phyloP scores from a whole-genome alignment of 768 basidiomycete genomes.

The Tylopilus rubrobrunneus region DNA sequence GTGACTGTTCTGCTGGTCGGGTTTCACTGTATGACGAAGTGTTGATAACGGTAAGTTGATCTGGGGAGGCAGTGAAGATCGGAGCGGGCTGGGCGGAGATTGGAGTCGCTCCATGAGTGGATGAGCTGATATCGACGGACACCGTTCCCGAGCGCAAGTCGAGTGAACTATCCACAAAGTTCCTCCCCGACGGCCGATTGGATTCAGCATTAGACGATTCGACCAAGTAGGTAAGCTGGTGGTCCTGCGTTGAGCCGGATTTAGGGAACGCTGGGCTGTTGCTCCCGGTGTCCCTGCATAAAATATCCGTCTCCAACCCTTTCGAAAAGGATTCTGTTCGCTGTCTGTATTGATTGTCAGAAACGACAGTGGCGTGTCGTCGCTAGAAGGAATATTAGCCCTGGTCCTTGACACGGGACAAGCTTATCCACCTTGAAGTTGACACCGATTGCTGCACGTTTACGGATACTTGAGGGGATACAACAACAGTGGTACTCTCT shows the following conservation, averaged over 20 bases:
- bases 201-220: neutral
- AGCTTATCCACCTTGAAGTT: constrained; percentile 3
- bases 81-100: neutral
- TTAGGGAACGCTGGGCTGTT: too few relatives aligned
- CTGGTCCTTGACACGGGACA: neutral
- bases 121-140: neutral
- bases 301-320: neutral
- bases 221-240: neutral
- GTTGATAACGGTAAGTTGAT: neutral
- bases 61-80: neutral
- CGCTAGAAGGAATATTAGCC: neutral
- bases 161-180: neutral
- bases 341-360: neutral
- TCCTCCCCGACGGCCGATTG: neutral
- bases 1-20: neutral
- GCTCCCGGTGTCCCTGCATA: neutral
- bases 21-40: neutral
- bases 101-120: neutral
- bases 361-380: neutral
- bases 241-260: neutral
- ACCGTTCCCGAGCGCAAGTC: neutral
- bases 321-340: neutral
- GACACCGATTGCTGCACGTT: neutral
- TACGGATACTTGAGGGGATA: constrained; percentile 2
- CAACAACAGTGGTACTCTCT: neutral